Evolutionary conservation across 371 early-diverging fungal species (phyloP).

Genomic region (Mortierella sp.): DNA sequence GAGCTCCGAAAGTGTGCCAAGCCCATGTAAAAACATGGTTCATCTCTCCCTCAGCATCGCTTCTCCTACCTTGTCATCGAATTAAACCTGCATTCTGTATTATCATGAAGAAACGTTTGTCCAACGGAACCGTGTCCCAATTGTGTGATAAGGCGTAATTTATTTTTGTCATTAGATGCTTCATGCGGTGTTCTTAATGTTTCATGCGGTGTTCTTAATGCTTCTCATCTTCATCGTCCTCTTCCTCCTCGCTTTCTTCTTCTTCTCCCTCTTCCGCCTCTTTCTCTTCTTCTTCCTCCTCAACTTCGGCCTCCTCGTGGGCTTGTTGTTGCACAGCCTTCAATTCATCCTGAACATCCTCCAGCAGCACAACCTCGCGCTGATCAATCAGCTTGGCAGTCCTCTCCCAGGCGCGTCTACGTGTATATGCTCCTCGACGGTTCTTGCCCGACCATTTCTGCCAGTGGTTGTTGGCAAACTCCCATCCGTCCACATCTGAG

Average conservation of each 20-base stretch:
- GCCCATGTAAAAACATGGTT: conserved; percentile 64
- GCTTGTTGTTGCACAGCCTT: conserved; percentile 11
- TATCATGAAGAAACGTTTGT: not conserved
- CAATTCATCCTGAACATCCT: conserved; percentile 44
- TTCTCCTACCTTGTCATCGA: not conserved
- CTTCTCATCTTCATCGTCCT: not conserved
- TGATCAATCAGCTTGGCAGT: conserved; percentile 57
- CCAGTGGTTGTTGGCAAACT: conserved; percentile 61
- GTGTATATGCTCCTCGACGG: conserved; percentile 57
- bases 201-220: not conserved
- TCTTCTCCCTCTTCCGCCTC: conserved; percentile 19
- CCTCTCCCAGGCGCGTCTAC: conserved; percentile 59
- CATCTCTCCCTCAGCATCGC: not conserved
- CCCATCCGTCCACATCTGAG: conserved; percentile 59
- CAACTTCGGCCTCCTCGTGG: conserved; percentile 23
- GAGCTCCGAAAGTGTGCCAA: conserved; percentile 97
- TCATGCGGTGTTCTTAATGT: not conserved
- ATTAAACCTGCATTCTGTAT: conserved; percentile 8
- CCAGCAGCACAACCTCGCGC: conserved; percentile 45
- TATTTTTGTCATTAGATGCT: not conserved
- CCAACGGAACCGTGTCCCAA: too few relatives aligned
- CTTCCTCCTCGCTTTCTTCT: conserved; percentile 5
- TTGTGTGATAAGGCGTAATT: not conserved
- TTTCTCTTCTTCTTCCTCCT: conserved; percentile 17
- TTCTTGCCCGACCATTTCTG: conserved; percentile 52